phyloP scores from a whole-genome alignment of 768 basidiomycete species.

The Suillus luteus region DNA sequence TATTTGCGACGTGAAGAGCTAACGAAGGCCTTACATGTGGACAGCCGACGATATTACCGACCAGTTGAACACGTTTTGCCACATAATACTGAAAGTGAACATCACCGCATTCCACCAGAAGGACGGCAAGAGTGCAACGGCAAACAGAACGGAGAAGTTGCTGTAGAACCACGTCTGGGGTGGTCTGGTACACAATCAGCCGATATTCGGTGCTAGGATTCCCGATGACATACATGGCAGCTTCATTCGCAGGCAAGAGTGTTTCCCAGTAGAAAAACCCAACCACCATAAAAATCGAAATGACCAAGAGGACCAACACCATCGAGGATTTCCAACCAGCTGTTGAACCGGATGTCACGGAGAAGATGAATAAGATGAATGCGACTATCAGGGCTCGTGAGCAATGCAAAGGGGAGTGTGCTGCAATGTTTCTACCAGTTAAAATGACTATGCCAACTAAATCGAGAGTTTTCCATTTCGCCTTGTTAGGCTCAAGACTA shows the following conservation, averaged over 20 bases:
- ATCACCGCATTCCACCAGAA: constrained; percentile 44
- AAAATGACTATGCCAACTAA: constrained; percentile 40
- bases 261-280: constrained; percentile 56
- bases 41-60: constrained; percentile 39
- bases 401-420: neutral
- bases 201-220: neutral
- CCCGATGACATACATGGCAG: constrained; percentile 40
- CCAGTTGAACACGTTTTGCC: constrained; percentile 46
- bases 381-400: constrained; percentile 22
- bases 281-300: constrained; percentile 42
- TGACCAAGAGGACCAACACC: constrained; percentile 47
- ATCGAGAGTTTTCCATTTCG: constrained; percentile 37
- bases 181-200: constrained; percentile 29
- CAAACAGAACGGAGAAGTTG: constrained; percentile 44
- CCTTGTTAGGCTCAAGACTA: neutral
- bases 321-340: constrained; percentile 48
- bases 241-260: constrained; percentile 38
- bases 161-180: constrained; percentile 44
- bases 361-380: constrained; percentile 39
- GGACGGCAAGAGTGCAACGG: constrained; percentile 39
- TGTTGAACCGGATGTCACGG: constrained; percentile 47
- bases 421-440: constrained; percentile 30
- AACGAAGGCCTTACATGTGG: constrained; percentile 36
- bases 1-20: neutral
- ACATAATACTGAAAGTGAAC: constrained; percentile 37